These are phyloP conservation scores for Malus sieversii DNA, from an alignment of 306 rosid genomes.

Conservation along the genomic window DNA sequence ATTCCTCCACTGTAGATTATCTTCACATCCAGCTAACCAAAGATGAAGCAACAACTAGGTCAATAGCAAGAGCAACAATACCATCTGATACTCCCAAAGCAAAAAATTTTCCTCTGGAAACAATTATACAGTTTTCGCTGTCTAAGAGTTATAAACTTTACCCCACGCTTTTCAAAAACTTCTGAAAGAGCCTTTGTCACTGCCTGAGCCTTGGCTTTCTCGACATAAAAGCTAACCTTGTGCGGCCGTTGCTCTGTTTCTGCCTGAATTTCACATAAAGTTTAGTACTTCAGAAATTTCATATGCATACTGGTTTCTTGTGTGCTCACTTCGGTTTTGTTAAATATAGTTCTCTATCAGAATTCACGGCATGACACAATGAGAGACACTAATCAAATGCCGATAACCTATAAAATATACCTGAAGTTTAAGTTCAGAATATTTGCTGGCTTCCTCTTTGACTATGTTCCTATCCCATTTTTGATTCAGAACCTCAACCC, in stretches of 20 bases:
- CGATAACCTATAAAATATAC: constrained; percentile 25
- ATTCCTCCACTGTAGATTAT: constrained; percentile 95
- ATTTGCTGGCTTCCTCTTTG: constrained; percentile 66
- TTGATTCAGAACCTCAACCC: constrained; percentile 70
- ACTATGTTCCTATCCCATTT: constrained; percentile 77
- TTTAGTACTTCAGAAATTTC: constrained; percentile 11
- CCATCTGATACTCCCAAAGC: not conserved
- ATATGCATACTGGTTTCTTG: not conserved
- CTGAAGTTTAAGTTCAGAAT: constrained; percentile 76
- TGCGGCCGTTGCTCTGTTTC: constrained; percentile 86
- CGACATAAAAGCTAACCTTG: constrained; percentile 81
- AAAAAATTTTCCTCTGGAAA: not conserved
- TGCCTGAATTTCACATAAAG: constrained; percentile 43
- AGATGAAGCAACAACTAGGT: constrained; percentile 12
- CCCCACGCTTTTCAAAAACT: constrained; percentile 56
- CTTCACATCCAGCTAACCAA: constrained; percentile 85
- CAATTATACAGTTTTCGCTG: not conserved
- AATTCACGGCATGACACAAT: constrained; percentile 9
- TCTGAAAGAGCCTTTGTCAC: constrained; percentile 67
- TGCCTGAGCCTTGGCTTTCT: constrained; percentile 65
- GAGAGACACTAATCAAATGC: constrained; percentile 2
- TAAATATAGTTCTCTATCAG: not conserved
- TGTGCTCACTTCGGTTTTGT: not conserved
- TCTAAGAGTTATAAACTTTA: constrained; percentile 27
- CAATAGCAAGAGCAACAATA: constrained; percentile 3